Base-by-base conservation (phyloP, 768 basidiomycete species). In the Russula sp. region DNA sequence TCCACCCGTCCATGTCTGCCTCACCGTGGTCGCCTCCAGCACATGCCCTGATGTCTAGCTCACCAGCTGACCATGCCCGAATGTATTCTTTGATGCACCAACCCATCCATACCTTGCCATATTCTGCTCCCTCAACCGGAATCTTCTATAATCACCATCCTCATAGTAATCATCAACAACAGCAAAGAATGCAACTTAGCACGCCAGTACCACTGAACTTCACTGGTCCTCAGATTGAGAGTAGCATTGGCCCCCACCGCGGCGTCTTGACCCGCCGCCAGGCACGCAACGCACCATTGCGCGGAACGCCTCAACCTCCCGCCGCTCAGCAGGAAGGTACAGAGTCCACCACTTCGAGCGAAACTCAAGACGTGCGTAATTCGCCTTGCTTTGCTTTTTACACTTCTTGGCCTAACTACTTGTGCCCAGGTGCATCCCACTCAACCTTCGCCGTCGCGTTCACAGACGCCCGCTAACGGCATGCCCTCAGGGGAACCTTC, bases 21-120 rank as follows among this genome's bases (percentile, higher is more conserved):
- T 68, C 69, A 49, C 35, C 67, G 35, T 73, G 72, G 72, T 67
- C 67, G 20, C 60, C 59, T 18, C 52, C 67, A 16, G 61, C 69
- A 18, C 68, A 70, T 47, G 55, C 63, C 47, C 68, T 63, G n/a
- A 63, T 66, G 52, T 57, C 57, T 48, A 45, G 48, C n/a, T 63
- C 70, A 10, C 57, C 56, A 44, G 52, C 68, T 18, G 67, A 61
- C 49, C 68, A 69, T 39, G 51, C 66, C 18, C 61, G 69, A 27
- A 66, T 70, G 61, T 68, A 69, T 42, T 56, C 66, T 68, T 62
- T 69, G 60, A 69, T 68, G 44, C 64, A 65, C 49, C 63, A 66
- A n/a, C 66, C 68, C 62, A 59, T 66, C 66, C 64, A 67, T 55
- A 64, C 68, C 54, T 48, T 66, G 64, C 66, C 64, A 56, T 67